Evolutionary conservation across 331 rosid species (phyloP).

Genomic region (Malus hybrid): DNA sequence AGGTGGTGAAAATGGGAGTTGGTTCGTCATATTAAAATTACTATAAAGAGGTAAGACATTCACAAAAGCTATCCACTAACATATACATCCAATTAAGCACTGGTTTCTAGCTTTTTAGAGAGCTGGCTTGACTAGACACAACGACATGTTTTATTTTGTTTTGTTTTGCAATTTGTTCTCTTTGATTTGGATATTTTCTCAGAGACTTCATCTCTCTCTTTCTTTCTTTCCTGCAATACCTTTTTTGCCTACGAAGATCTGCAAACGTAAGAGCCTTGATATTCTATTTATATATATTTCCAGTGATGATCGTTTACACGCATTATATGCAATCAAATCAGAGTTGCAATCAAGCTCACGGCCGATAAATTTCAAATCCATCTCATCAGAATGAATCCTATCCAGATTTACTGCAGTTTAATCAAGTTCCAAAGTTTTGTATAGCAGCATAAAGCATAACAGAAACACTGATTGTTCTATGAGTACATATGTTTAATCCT

Average conservation of each 20-base stretch:
- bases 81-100: too few relatives aligned
- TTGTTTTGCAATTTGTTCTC: not conserved
- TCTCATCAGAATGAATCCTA: not conserved
- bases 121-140: not conserved
- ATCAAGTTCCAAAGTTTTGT: not conserved
- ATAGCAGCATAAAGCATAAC: not conserved
- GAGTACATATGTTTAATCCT: not conserved
- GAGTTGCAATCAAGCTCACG: not conserved
- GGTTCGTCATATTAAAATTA: conserved; percentile 44
- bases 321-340: not conserved
- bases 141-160: conserved; percentile 1
- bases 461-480: not conserved
- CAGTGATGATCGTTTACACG: not conserved
- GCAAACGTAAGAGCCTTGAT: not conserved
- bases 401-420: not conserved
- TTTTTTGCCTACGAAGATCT: too few relatives aligned
- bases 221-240: too few relatives aligned
- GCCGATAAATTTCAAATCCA: not conserved
- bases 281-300: not conserved
- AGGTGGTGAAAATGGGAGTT: conserved; percentile 28
- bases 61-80: not conserved
- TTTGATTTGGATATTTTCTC: too few relatives aligned
- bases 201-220: too few relatives aligned
- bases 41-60: conserved; percentile 41
- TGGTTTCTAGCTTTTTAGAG: too few relatives aligned